Percentiles rank a stretch among this genome's conserved stretches.
Conservation (phyloP, 345 rosid genomes). For the Draba incana region DNA sequence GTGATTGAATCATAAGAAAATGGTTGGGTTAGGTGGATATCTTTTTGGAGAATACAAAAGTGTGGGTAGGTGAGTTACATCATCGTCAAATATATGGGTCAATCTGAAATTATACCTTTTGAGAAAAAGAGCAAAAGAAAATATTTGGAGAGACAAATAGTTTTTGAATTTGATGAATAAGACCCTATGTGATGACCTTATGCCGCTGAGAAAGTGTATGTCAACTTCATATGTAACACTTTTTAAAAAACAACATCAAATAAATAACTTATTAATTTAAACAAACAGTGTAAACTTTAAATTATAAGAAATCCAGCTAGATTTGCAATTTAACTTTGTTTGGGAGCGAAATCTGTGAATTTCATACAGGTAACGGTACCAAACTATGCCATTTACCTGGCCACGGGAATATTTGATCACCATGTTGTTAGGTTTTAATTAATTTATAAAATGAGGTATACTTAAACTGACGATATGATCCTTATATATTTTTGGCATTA, state of each 20-base stretch:
- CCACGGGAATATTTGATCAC: slow-evolving; percentile 23
- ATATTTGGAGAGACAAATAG: slow-evolving; percentile 27
- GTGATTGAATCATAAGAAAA: slow-evolving; percentile 11
- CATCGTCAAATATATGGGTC: slow-evolving; percentile 35
- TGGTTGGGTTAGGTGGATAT: slow-evolving; percentile 26
- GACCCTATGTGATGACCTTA: not conserved
- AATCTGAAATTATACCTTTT: slow-evolving; percentile 33
- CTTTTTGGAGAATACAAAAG: slow-evolving; percentile 30
- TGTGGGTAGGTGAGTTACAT: slow-evolving; percentile 35
- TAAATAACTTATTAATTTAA: not conserved
- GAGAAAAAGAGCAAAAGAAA: slow-evolving; percentile 26
- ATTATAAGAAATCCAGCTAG: slow-evolving; percentile 19
- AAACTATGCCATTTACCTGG: slow-evolving; percentile 27
- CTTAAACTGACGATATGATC: not conserved
- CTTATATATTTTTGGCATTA: not conserved
- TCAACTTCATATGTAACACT: slow-evolving; percentile 17
- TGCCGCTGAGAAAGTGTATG: slow-evolving; percentile 5
- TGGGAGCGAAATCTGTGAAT: slow-evolving; percentile 9
- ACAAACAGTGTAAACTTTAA: slow-evolving; percentile 4
- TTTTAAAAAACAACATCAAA: not conserved
- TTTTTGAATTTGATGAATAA: slow-evolving; percentile 16
- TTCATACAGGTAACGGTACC: slow-evolving; percentile 29
- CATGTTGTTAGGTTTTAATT: slow-evolving; percentile 9
- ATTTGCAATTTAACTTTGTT: slow-evolving; percentile 20
- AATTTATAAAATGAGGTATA: slow-evolving; percentile 9